Base-by-base conservation (phyloP, 208 protist genomes). In the Wallacemonas sp. region DNA sequence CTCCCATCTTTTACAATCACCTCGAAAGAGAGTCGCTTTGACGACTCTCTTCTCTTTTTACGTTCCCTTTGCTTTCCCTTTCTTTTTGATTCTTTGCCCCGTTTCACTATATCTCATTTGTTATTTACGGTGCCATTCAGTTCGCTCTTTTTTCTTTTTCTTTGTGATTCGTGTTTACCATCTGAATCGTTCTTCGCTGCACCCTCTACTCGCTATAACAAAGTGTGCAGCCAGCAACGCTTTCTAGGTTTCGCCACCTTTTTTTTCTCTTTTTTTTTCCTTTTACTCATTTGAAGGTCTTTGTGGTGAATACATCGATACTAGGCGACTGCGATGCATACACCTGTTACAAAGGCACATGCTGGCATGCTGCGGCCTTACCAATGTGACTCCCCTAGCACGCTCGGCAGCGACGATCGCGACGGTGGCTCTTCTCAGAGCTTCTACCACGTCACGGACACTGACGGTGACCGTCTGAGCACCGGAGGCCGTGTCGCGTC, bases 101-200 rank as follows among this genome's bases (percentile, higher is more conserved):
- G n/a, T n/a, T n/a, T n/a, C n/a, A n/a, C n/a, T n/a, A n/a, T n/a
- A n/a, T n/a, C n/a, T n/a, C n/a, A n/a, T n/a, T n/a, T n/a, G n/a
- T n/a, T n/a, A n/a, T n/a, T n/a, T n/a, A n/a, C n/a, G n/a, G n/a
- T n/a, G n/a, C n/a, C n/a, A n/a, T n/a, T n/a, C n/a, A n/a, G 15
- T 8, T 61, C 30, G n/a, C 38, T 27, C 31, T 21, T 67, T 55
- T 60, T 33, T 28, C n/a, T 26, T 42, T 58, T 46, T 64, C 30
- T 41, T 41, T 68, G 8, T 56, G 19, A 33, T 66, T 56, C 45
- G 34, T 39, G 36, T 53, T 5, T 21, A 14, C 42, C 14, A 30
- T 44, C 27, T 65, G 15, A 4, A 27, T 65, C 30, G 62, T 70
- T 33, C 34, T 31, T 49, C 54, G 44, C 53, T 39, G 26, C 42